Conservation (phyloP, 345 rosid genomes). For the Eutrema japonicum region DNA sequence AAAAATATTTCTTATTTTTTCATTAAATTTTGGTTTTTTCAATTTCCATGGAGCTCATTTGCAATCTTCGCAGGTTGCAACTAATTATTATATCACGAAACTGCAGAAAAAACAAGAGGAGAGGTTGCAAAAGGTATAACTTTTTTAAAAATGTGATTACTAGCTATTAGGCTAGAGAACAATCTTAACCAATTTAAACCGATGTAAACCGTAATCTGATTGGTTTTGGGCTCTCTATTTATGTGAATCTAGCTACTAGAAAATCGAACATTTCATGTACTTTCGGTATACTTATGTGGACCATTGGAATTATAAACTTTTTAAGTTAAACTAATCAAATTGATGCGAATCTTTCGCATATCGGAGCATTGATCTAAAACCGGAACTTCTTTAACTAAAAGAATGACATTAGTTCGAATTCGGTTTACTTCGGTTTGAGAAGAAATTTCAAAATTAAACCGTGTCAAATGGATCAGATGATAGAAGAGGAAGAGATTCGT, state of each 20-base stretch:
- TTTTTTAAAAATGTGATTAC: neutral
- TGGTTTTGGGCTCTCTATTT: no score
- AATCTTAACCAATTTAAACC: no score
- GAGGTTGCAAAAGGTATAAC: constrained; percentile 63
- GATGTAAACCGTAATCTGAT: no score
- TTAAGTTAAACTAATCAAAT: neutral
- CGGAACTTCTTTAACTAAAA: neutral
- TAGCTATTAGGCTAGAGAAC: no score
- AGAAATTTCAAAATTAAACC: neutral
- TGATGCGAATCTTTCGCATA: neutral
- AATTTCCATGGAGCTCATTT: constrained; percentile 2
- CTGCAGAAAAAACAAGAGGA: constrained; percentile 64
- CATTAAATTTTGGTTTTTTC: neutral
- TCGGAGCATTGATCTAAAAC: neutral
- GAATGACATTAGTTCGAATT: neutral
- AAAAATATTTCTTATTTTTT: neutral
- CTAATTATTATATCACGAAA: constrained; percentile 64
- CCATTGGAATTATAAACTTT: neutral
- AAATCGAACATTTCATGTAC: no score
- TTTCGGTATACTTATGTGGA: neutral
- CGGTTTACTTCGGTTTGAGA: neutral
- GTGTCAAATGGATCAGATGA: constrained; percentile 49
- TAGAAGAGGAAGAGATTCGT: constrained; percentile 77
- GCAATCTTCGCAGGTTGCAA: constrained; percentile 60
- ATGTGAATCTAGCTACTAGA: no score